Base-by-base conservation (phyloP, 768 basidiomycete genomes). In the Pleurotus salmoneostramineus region DNA sequence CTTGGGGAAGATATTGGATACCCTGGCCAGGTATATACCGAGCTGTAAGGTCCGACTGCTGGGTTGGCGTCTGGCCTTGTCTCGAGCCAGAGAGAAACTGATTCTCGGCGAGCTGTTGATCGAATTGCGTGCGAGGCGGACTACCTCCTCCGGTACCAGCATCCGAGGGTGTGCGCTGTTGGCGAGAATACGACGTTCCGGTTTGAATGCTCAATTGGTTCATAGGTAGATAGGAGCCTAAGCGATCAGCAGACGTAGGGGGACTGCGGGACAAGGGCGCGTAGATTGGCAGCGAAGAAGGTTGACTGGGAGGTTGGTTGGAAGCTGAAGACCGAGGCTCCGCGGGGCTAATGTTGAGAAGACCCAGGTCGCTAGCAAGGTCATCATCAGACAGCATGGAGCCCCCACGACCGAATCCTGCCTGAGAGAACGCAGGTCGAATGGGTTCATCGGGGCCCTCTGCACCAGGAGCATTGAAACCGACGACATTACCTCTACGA, bases 361-460 rank as follows among this genome's bases (percentile, higher is more conserved):
- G 65, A 21, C 81, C 83, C 35, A 93, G 78, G 64, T 88, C 88
- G 17, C 78, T 81, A 0, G 88, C 88, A 15, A 94, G 81, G 60
- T 94, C 91, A 51, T 93, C 92, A 60, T 94, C 92, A 0, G 84
- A 83, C 17, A 93, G 71, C 70, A 88, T 73, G 32, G 91, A 72
- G 2, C 88, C 85, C 0, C 87, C 77, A 3, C 87, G 78, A 3
- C 78, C 69, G 45, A 62, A 72, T 1, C 69, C 58, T 14, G 66
- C 68, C 54, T 68, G 71, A 3, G 62, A 56, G 60, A 72, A 71
- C 17, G 66, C 60, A 61, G 77, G 62, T 52, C 74, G 66, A 55
- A 65, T 56, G 5, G 69, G 60, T 40, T 73, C 77, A 3, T 77
- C 73, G 10, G 63, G 57, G 15, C 60, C 67, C 49, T 83, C 81